Base-by-base conservation (phyloP, 2,329 filamentous ascomycete genomes). In the Tolypocladium paradoxum region DNA sequence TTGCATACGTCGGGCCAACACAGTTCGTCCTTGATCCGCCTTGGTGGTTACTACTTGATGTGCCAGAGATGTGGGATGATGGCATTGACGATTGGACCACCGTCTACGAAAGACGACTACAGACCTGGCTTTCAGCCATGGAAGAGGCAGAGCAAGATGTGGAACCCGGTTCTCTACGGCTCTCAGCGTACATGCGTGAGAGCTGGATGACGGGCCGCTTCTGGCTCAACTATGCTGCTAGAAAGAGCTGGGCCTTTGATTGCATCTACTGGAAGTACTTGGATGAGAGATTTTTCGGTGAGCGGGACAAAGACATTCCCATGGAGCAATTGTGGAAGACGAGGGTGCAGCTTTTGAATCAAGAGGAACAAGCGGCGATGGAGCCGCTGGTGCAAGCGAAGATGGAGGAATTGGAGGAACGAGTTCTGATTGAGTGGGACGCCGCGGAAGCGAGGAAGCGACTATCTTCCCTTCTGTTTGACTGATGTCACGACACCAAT, bases 181-280 rank as follows among this genome's bases (percentile, higher is more conserved):
- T 71, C 9, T 72, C 67, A 0, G 53, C 43, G n/a, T 59, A 65
- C 11, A 72, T 73, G 69, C 54, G 61, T 7, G 60, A 72, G 45
- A 70, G 67, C 53, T 71, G 65, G 70, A 61, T 65, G 35, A 67
- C 59, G 1, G 58, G 64, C 6, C 55, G 59, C 2, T 70, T 68
- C 55, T 65, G 59, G 59, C 51, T 70, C 18, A 68, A 55, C 52
- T 69, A 70, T 20, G 68, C 61, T 3, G 67, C 63, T 2, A 63
- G 65, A 52, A 70, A 68, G 45, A 71, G 66, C 46, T 70, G 65
- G 67, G 65, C 61, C 0, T 70, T 72, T 53, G 69, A 73, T 48
- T 49, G 58, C 6, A 54, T 70, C 4, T 73, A 56, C 51, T 73
- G 68, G 69, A 67, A 59, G 40, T 68, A 54, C 52, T 50, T 71